These are phyloP conservation scores for Hyaloperonospora brassicae DNA, from an alignment of 352 stramenopile genomes.

Conservation along the genomic window DNA sequence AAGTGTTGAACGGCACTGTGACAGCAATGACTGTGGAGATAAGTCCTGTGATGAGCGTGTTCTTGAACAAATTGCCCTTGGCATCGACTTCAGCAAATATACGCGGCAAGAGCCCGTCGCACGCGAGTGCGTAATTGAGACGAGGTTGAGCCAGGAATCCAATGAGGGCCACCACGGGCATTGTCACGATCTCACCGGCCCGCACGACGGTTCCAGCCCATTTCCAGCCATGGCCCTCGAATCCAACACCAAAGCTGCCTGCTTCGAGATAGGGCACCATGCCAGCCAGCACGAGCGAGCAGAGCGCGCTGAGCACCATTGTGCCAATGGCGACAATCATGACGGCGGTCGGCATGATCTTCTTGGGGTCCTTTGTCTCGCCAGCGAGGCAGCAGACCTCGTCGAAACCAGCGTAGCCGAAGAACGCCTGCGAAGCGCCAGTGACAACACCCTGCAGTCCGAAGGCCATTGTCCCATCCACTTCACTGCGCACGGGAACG, in stretches of 20 bases:
- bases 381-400: constrained; percentile 87
- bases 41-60: constrained; percentile 58
- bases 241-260: constrained; percentile 41
- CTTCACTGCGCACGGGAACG: constrained; percentile 32
- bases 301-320: constrained; percentile 54
- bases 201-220: constrained; percentile 49
- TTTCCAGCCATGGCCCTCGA: constrained; percentile 35
- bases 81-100: constrained; percentile 82
- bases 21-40: constrained; percentile 67
- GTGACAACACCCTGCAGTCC: constrained; percentile 66
- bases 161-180: constrained; percentile 93
- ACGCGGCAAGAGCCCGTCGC: constrained; percentile 88
- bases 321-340: constrained; percentile 72
- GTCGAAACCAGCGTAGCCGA: constrained; percentile 92
- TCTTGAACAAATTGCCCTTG: constrained; percentile 74
- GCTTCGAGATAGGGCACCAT: constrained; percentile 54
- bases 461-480: constrained; percentile 25
- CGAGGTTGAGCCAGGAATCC: constrained; percentile 90
- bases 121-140: constrained; percentile 88
- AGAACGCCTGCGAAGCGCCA: constrained; percentile 85
- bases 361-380: constrained; percentile 68
- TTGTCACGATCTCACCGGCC: constrained; percentile 65
- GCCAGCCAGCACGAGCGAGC: constrained; percentile 79
- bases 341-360: constrained; percentile 74
- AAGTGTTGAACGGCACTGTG: constrained; percentile 61